Percentiles rank a stretch among this genome's conserved stretches.
Conservation (phyloP, 257 asterid species). For the Ballota nigra region DNA sequence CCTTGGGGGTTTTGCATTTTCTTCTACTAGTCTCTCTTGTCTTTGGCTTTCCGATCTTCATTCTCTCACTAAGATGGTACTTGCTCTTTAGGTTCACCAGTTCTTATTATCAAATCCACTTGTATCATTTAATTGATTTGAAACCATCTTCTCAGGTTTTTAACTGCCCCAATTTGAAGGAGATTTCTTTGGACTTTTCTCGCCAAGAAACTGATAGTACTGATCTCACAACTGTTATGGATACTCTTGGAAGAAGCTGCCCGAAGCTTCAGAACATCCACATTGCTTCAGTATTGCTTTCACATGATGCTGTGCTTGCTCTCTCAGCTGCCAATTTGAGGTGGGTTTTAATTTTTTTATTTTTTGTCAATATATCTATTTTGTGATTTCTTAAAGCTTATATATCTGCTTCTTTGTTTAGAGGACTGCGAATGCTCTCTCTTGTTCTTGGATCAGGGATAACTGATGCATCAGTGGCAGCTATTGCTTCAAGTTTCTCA, state of each 20-base stretch:
- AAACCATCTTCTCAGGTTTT: constrained; percentile 43
- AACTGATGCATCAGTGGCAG: constrained; percentile 97
- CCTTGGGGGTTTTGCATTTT: constrained; percentile 67
- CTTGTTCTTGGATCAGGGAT: constrained; percentile 90
- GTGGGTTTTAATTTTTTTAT: constrained; percentile 29
- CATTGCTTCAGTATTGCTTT: constrained; percentile 68
- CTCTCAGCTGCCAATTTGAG: constrained; percentile 82
- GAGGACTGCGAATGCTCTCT: constrained; percentile 91
- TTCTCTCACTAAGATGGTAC: constrained; percentile 79
- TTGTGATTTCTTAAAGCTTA: constrained; percentile 2
- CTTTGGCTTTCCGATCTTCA: constrained; percentile 90
- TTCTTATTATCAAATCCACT: background rate
- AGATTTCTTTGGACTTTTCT: constrained; percentile 80
- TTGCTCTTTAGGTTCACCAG: background rate
- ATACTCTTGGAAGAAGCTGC: constrained; percentile 77
- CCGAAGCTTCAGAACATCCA: constrained; percentile 84
- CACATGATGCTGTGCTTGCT: constrained; percentile 82
- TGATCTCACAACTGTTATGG: constrained; percentile 63
- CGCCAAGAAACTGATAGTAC: constrained; percentile 78
- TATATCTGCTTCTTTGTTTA: constrained; percentile 29
- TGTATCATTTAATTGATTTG: background rate
- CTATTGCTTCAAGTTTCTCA: constrained; percentile 79
- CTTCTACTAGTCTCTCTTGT: constrained; percentile 65
- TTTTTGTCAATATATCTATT: background rate
- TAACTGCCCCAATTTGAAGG: constrained; percentile 83